Base-by-base conservation (phyloP, 768 basidiomycete genomes). In the Dioszegia aurantiaca region DNA sequence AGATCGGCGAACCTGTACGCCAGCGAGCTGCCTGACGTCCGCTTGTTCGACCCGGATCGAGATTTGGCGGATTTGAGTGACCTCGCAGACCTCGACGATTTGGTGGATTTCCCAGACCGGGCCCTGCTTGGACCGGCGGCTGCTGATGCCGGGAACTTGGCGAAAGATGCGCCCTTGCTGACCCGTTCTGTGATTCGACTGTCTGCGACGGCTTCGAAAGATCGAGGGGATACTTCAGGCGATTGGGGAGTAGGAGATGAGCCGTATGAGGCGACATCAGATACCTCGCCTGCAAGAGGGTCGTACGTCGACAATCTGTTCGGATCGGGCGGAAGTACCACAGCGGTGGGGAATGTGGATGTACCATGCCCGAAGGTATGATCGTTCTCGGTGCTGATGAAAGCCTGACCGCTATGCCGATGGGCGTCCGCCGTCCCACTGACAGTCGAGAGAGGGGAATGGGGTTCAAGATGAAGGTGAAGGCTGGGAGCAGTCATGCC, bases 71-170 rank as follows among this genome's bases (percentile, higher is more conserved):
- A 46, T 58, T 37, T 33, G 58, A 23, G 3, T 10, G 58, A 59
- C 43, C 46, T 59, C 41, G 28, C 19, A 2, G 58, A 59, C 19
- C 24, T 52, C 5, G 30, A 41, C 0, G 58, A 59, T 44, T 54
- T 53, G n/a, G 51, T 44, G 17, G 48, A 51, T 40, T 44, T 51
- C 14, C 24, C 23, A 33, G 33, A 33, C 1, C 55, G 27, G 48
- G 56, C 47, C 10, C 30, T 6, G 17, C 19, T 17, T n/a, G n/a
- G n/a, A n/a, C n/a, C n/a, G n/a, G n/a, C n/a, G n/a, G n/a, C n/a
- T n/a, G n/a, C n/a, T n/a, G n/a, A n/a, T n/a, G n/a, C n/a, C n/a
- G n/a, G n/a, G n/a, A n/a, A n/a, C n/a, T n/a, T n/a, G n/a, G n/a
- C n/a, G n/a, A n/a, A n/a, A n/a, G n/a, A n/a, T n/a, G n/a, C n/a